Percentiles rank a stretch among this genome's conserved stretches.
These are phyloP conservation scores for Ogataea methylovora DNA, from an alignment of 805 yeast species.

Conservation along the genomic window DNA sequence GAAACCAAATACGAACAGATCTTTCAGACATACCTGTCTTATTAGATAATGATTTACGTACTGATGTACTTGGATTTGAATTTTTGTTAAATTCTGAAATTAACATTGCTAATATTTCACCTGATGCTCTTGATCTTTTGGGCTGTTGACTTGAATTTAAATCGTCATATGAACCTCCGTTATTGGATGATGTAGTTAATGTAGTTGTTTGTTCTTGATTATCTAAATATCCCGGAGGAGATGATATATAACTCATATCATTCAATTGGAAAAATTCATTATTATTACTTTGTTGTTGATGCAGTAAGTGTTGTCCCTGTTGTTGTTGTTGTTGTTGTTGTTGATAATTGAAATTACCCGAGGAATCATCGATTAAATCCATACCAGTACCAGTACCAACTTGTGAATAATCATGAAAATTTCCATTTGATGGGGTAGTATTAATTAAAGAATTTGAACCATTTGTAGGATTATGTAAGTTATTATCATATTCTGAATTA, in stretches of 20 bases:
- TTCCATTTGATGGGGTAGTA: no score
- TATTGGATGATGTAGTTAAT: neutral
- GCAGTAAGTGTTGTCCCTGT: conserved; percentile 3
- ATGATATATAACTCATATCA: no score
- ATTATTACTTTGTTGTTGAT: no score
- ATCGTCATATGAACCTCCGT: conserved; percentile 1
- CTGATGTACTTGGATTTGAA: conserved; percentile 70
- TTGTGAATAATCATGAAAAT: no score
- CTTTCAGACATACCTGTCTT: conserved; percentile 79
- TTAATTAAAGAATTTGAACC: no score
- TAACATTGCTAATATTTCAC: conserved; percentile 65
- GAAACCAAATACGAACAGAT: conserved; percentile 91
- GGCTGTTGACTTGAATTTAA: conserved; percentile 13
- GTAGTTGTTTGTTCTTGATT: no score
- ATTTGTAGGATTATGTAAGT: no score
- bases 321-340: conserved; percentile 1
- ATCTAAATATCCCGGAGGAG: no score
- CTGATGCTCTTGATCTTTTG: conserved; percentile 33
- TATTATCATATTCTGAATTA: neutral
- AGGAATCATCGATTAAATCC: neutral
- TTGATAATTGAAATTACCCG: neutral
- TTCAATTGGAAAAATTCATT: neutral
- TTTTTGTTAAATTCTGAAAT: conserved; percentile 63
- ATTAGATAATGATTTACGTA: conserved; percentile 60
- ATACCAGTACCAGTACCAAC: neutral